A percentile compares a stretch with the other conserved stretches of the same genome.
phyloP scores from a whole-genome alignment of 495 filamentous ascomycete genomes.

The Peziza echinospora region DNA sequence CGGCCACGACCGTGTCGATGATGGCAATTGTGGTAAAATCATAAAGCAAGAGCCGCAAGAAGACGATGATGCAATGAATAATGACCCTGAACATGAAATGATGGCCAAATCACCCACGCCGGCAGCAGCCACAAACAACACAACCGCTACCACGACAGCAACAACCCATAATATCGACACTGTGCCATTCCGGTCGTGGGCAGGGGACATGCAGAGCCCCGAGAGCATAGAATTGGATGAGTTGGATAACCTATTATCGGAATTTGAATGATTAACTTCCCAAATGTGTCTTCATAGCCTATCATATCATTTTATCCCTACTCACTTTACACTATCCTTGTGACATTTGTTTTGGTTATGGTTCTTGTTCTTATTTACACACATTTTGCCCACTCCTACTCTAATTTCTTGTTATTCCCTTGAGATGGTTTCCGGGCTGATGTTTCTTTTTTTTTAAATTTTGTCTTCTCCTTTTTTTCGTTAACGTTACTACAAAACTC shows the following conservation, averaged over 20 bases:
- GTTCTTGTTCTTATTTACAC: not conserved
- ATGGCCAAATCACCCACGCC: conserved; percentile 24
- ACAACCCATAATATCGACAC: conserved; percentile 29
- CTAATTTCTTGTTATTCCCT: not conserved
- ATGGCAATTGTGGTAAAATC: conserved; percentile 6
- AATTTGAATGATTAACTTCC: conserved; percentile 16
- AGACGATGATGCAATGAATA: conserved; percentile 8
- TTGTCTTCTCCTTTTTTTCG: not conserved
- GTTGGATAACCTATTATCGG: conserved; percentile 72
- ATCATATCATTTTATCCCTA: not conserved
- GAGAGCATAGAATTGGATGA: conserved; percentile 83
- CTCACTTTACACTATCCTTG: not conserved
- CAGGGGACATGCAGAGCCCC: conserved; percentile 38
- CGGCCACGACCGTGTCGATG: conserved; percentile 1
- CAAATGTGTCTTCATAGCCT: too few species aligned
- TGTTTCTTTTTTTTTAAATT: conserved; percentile 1
- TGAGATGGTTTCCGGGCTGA: conserved; percentile 6
- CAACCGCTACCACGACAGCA: conserved; percentile 27
- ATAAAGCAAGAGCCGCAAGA: conserved; percentile 9
- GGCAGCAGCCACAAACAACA: conserved; percentile 24
- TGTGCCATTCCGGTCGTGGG: conserved; percentile 30
- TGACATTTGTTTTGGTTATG: not conserved
- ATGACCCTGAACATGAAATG: not conserved
- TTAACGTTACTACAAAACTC: not conserved
- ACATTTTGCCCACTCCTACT: not conserved